Evolutionary conservation across 768 basidiomycete genomes (phyloP).

Genomic region (Xanthoconium purpureum): DNA sequence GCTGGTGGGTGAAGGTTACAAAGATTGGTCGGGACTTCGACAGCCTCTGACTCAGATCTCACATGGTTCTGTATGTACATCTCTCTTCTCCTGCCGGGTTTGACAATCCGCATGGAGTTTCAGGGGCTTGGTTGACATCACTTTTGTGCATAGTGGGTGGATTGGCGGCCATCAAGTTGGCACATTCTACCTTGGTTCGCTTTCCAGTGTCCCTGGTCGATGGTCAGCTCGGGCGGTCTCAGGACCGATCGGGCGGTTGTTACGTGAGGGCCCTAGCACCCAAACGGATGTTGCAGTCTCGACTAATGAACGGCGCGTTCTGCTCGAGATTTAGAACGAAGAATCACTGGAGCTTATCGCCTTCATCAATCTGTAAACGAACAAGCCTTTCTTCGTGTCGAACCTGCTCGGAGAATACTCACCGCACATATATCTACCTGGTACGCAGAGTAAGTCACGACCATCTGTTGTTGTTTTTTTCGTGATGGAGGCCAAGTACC

Average conservation of each 20-base stretch:
- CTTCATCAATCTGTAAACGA: slow-evolving; percentile 20
- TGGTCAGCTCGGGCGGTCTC: slow-evolving; percentile 8
- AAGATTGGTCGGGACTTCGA: slow-evolving; percentile 10
- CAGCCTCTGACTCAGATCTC: slow-evolving; percentile 20
- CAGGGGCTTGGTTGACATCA: slow-evolving; percentile 25
- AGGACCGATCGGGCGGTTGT: slow-evolving; percentile 12
- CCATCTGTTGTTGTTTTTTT: slow-evolving; percentile 13
- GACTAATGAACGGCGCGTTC: slow-evolving; percentile 12
- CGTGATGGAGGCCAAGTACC: slow-evolving; percentile 33
- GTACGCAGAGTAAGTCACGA: slow-evolving; percentile 16
- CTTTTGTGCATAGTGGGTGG: slow-evolving; percentile 14
- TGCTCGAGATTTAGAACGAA: slow-evolving; percentile 19
- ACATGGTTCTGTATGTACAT: slow-evolving; percentile 12
- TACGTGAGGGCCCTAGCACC: slow-evolving; percentile 21
- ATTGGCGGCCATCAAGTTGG: slow-evolving; percentile 21
- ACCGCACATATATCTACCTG: slow-evolving; percentile 25
- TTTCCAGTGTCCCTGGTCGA: slow-evolving; percentile 11
- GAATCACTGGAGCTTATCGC: slow-evolving; percentile 25
- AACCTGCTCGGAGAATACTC: slow-evolving; percentile 4
- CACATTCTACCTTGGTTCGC: slow-evolving; percentile 24
- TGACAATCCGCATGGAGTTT: slow-evolving; percentile 12
- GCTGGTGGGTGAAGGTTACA: slow-evolving; percentile 14
- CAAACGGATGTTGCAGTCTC: slow-evolving; percentile 12
- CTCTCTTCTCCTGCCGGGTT: slow-evolving; percentile 28
- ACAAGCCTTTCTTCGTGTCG: slow-evolving; percentile 22